Percentiles rank a stretch among this genome's conserved stretches.
Conservation (phyloP, 2,329 filamentous ascomycete species). For the Pseudopyrenochaeta lycopersici region DNA sequence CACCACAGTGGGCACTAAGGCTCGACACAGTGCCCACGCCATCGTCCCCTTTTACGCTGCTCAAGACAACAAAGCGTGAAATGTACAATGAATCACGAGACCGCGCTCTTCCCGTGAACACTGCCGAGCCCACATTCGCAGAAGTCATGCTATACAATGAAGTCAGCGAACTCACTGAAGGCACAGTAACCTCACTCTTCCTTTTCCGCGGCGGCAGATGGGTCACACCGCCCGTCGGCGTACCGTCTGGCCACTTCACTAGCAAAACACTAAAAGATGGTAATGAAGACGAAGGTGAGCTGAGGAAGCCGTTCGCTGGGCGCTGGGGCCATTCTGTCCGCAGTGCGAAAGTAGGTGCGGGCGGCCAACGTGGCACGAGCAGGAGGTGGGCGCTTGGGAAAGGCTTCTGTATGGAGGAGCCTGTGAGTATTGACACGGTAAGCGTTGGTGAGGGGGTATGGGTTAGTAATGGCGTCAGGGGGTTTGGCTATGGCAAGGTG, state of each 20-base stretch:
- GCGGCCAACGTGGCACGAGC: conserved; percentile 84
- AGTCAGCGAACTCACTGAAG: conserved; percentile 79
- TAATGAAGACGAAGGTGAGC: conserved; percentile 44
- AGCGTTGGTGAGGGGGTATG: conserved; percentile 80
- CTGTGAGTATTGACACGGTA: conserved; percentile 68
- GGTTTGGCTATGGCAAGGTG: conserved; percentile 64
- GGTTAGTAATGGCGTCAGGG: conserved; percentile 87
- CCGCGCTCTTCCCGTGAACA: conserved; percentile 63
- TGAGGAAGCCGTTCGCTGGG: conserved; percentile 46
- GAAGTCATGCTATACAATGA: conserved; percentile 81
- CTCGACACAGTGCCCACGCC: conserved; percentile 63
- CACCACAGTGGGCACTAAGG: conserved; percentile 57
- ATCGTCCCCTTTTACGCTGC: conserved; percentile 74
- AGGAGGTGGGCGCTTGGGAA: conserved; percentile 82
- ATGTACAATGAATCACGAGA: conserved; percentile 76
- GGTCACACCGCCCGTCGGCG: conserved; percentile 75
- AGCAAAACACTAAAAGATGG: conserved; percentile 22
- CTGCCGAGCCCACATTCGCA: conserved; percentile 42
- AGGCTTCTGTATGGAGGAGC: conserved; percentile 72
- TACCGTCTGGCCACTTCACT: conserved; percentile 37
- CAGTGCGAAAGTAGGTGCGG: conserved; percentile 65
- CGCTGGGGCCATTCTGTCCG: conserved; percentile 50
- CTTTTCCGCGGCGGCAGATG: conserved; percentile 77
- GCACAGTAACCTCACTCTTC: conserved; percentile 82
- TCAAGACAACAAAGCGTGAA: conserved; percentile 81